Conservation (phyloP, 2,329 filamentous ascomycete species). For the Pyrenophora seminiperda region DNA sequence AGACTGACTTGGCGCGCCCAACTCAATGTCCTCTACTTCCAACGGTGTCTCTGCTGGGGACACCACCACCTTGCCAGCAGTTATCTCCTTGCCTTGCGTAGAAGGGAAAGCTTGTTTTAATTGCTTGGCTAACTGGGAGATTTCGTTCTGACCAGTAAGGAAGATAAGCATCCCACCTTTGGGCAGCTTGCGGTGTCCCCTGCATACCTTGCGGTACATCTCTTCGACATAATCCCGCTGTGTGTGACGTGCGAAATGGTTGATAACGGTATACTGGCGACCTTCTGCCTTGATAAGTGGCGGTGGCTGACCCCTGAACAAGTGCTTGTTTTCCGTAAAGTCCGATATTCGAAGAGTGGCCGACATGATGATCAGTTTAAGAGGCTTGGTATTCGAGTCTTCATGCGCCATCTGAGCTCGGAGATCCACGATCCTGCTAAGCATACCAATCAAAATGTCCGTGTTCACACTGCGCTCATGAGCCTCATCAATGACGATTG, state of each 20-base stretch:
- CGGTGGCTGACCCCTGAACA: conserved; percentile 76
- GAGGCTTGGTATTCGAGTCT: conserved; percentile 69
- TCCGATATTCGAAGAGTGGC: conserved; percentile 91
- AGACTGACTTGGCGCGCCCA: conserved; percentile 59
- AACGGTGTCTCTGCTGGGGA: conserved; percentile 77
- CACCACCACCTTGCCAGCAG: conserved; percentile 72
- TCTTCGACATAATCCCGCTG: conserved; percentile 89
- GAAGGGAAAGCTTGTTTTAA: conserved; percentile 70
- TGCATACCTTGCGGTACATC: conserved; percentile 81
- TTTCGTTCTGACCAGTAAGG: conserved; percentile 91
- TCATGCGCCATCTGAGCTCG: conserved; percentile 75
- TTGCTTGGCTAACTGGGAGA: conserved; percentile 77
- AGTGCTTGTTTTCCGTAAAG: conserved; percentile 78
- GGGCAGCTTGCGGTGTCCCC: conserved; percentile 87
- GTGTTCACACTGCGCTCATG: conserved; percentile 98
- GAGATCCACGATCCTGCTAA: conserved; percentile 88
- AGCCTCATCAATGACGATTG: conserved; percentile 93
- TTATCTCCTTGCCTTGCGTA: conserved; percentile 53
- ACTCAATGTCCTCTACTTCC: conserved; percentile 85
- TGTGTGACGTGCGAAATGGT: conserved; percentile 85
- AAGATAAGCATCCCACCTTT: conserved; percentile 92
- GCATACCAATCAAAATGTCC: conserved; percentile 96
- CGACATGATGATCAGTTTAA: conserved; percentile 98
- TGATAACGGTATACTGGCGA: conserved; percentile 85
- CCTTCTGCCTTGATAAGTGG: conserved; percentile 90